A percentile compares a stretch with the other conserved stretches of the same genome.
Evolutionary conservation across 2,329 filamentous ascomycete species (phyloP).

Genomic region (Nemania sp.): DNA sequence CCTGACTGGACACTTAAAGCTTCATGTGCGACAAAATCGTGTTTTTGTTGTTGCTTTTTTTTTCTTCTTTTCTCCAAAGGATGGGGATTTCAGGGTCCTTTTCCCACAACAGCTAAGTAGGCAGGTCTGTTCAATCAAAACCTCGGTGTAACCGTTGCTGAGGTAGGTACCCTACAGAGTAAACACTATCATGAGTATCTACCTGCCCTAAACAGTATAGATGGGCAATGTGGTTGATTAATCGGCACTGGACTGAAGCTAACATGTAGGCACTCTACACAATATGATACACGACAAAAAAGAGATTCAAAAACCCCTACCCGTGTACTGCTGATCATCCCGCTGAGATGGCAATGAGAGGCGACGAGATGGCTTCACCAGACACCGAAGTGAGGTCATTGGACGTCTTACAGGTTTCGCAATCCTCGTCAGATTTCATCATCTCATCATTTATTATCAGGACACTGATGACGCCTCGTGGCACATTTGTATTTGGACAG

Average conservation of each 20-base stretch:
- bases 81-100: slow-evolving; percentile 19
- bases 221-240: not conserved
- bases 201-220: too few species aligned
- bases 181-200: not conserved
- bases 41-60: too few species aligned
- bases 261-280: too few species aligned
- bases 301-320: not conserved
- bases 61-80: too few species aligned
- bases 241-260: not conserved
- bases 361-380: slow-evolving; percentile 1
- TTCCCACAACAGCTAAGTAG: not conserved
- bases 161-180: not conserved
- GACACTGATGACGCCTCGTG: slow-evolving; percentile 4
- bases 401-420: slow-evolving; percentile 6
- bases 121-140: not conserved
- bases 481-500: not conserved
- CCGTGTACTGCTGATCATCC: not conserved
- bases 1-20: not conserved
- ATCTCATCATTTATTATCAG: slow-evolving; percentile 11
- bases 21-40: too few species aligned
- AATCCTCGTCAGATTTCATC: slow-evolving; percentile 19
- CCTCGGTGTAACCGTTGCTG: not conserved
- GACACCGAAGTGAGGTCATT: slow-evolving; percentile 15
- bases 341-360: not conserved
- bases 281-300: not conserved